phyloP scores from a whole-genome alignment of 306 rosid species.

The Trifolium repens region DNA sequence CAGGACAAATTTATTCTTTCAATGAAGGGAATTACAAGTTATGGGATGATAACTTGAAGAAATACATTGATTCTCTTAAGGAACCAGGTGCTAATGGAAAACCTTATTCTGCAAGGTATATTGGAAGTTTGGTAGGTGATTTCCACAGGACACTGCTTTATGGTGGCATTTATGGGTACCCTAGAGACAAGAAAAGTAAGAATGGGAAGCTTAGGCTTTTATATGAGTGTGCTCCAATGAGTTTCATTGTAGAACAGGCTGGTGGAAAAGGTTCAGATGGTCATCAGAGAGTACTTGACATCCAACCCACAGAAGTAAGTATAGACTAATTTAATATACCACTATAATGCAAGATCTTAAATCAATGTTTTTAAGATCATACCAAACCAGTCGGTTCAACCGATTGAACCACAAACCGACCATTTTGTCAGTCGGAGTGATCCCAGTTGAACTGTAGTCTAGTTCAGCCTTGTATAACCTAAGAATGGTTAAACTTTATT shows the following conservation, averaged over 20 bases:
- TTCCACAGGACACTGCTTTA: conserved; percentile 87
- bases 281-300: conserved; percentile 82
- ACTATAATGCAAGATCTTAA: neutral
- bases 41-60: conserved; percentile 94
- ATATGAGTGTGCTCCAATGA: conserved; percentile 99
- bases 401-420: neutral
- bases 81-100: conserved; percentile 94
- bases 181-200: conserved; percentile 93
- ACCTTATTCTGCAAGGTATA: conserved; percentile 94
- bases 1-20: conserved; percentile 91
- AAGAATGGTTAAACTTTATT: no score
- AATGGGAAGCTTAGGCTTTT: conserved; percentile 95
- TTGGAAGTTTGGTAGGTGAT: conserved; percentile 95
- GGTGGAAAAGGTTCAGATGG: conserved; percentile 99
- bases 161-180: conserved; percentile 97
- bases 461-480: neutral
- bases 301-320: conserved; percentile 80
- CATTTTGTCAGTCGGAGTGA: neutral
- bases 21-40: conserved; percentile 95
- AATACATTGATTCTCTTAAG: conserved; percentile 86
- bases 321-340: neutral
- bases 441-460: neutral
- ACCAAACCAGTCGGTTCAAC: neutral
- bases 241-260: conserved; percentile 95
- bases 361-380: neutral